Conservation (phyloP, 352 stramenopile species). For the Elongisporangium prolatum region DNA sequence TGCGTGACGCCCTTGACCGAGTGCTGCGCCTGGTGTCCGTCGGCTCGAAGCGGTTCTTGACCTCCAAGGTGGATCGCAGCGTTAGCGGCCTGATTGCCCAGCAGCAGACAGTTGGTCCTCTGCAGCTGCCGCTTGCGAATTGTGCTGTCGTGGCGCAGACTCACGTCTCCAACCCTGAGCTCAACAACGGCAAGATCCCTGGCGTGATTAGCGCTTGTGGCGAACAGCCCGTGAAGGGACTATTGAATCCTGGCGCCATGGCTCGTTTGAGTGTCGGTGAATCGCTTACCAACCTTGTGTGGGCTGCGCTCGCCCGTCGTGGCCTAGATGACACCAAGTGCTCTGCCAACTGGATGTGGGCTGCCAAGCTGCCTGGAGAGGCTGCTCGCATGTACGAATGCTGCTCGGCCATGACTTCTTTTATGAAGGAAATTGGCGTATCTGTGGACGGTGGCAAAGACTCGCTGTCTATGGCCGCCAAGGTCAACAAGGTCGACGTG, state of each 20-base stretch:
- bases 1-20: constrained; percentile 89
- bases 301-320: constrained; percentile 88
- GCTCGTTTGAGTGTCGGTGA: constrained; percentile 96
- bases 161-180: constrained; percentile 81
- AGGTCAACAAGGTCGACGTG: constrained; percentile 92
- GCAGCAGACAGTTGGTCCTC: constrained; percentile 98
- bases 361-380: constrained; percentile 98
- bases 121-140: constrained; percentile 97
- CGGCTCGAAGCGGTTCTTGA: constrained; percentile 97
- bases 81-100: constrained; percentile 98
- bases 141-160: constrained; percentile 96
- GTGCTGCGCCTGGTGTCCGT: constrained; percentile 96
- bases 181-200: constrained; percentile 73
- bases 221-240: constrained; percentile 97
- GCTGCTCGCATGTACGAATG: constrained; percentile 98
- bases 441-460: constrained; percentile 99
- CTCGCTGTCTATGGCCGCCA: constrained; percentile 98
- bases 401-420: constrained; percentile 93
- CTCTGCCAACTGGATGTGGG: constrained; percentile 99
- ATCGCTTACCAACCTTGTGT: constrained; percentile 98
- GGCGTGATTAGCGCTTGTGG: constrained; percentile 96
- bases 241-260: constrained; percentile 95
- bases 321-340: constrained; percentile 97
- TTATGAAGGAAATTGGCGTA: constrained; percentile 94
- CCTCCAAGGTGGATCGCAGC: constrained; percentile 96